phyloP scores from a whole-genome alignment of 2,329 filamentous ascomycete species.

The Beauveria medogensis region DNA sequence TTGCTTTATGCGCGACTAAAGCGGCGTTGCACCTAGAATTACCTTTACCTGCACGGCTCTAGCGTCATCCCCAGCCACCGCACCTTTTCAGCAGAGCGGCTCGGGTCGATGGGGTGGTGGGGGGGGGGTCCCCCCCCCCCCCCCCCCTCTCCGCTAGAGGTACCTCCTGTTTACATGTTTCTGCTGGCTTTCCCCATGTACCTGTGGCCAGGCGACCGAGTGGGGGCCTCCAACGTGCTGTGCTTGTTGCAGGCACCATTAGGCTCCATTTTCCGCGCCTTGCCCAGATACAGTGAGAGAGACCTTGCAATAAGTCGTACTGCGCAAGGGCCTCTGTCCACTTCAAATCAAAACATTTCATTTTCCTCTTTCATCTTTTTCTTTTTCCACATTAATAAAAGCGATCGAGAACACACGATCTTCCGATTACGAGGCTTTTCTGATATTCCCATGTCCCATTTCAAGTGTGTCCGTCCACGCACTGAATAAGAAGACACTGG shows the following conservation, averaged over 20 bases:
- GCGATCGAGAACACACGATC: not conserved
- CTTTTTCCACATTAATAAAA: not conserved
- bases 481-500: not conserved
- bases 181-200: too few relatives aligned
- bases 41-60: not conserved
- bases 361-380: not conserved
- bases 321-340: slow-evolving; percentile 1
- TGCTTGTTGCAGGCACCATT: not conserved
- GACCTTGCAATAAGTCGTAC: slow-evolving; percentile 8
- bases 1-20: not conserved
- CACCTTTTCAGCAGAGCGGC: slow-evolving; percentile 11
- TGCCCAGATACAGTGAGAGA: not conserved
- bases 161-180: too few relatives aligned
- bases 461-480: not conserved
- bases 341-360: slow-evolving; percentile 10
- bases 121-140: slow-evolving; percentile 41
- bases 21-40: slow-evolving; percentile 7
- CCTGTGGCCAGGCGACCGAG: too few relatives aligned
- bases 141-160: not conserved
- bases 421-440: not conserved
- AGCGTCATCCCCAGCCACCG: slow-evolving; percentile 12
- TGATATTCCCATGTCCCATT: not conserved
- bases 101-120: slow-evolving; percentile 13
- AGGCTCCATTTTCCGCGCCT: not conserved
- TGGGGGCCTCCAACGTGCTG: not conserved